phyloP scores from a whole-genome alignment of 2,329 filamentous ascomycete species.

The Penicillium janthinellum region DNA sequence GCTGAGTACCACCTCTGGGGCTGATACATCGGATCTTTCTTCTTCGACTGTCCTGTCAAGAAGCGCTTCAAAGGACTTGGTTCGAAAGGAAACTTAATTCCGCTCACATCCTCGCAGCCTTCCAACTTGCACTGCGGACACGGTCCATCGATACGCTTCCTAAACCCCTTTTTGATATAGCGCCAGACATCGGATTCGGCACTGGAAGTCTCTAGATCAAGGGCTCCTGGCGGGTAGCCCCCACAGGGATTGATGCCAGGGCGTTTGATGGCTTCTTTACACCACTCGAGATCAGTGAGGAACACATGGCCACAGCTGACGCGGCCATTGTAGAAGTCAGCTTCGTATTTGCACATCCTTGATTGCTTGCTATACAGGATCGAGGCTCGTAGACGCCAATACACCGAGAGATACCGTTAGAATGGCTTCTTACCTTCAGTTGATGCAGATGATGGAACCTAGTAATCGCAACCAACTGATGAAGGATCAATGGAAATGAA shows the following conservation, averaged over 20 bases:
- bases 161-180: neutral
- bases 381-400: too few relatives aligned
- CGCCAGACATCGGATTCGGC: neutral
- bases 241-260: neutral
- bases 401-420: too few relatives aligned
- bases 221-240: neutral
- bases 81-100: neutral
- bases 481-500: neutral
- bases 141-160: neutral
- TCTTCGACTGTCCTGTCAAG: neutral
- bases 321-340: neutral
- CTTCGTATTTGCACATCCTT: neutral
- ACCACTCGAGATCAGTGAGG: neutral
- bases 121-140: neutral
- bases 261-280: neutral
- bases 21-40: neutral
- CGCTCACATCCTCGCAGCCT: neutral
- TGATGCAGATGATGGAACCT: neutral
- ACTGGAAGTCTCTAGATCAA: neutral
- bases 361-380: too few relatives aligned
- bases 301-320: conserved; percentile 1
- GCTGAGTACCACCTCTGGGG: neutral
- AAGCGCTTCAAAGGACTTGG: neutral
- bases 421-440: neutral
- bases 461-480: neutral